These are phyloP conservation scores for Aspergillus costaricaensis DNA, from an alignment of 2,329 filamentous ascomycete species.

Conservation along the genomic window DNA sequence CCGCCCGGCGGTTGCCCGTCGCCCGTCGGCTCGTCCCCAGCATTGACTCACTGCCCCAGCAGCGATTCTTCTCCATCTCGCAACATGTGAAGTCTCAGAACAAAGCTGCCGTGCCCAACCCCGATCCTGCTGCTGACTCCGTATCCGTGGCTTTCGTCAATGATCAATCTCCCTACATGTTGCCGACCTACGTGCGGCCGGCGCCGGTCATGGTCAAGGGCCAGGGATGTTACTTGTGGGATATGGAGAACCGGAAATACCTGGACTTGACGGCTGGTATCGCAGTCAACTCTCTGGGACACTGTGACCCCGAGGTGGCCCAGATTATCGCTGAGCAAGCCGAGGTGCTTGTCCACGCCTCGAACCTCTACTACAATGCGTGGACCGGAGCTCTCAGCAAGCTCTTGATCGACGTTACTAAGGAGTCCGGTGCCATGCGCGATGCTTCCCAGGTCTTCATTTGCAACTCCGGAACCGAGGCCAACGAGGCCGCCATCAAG, in stretches of 20 bases:
- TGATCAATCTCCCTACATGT: conserved; percentile 83
- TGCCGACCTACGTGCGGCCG: conserved; percentile 90
- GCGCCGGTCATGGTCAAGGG: conserved; percentile 87
- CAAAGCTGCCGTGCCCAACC: conserved; percentile 60
- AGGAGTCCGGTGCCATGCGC: conserved; percentile 77
- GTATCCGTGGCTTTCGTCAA: conserved; percentile 72
- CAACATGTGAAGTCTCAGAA: conserved; percentile 26
- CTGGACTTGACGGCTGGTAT: conserved; percentile 96
- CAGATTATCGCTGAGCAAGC: conserved; percentile 77
- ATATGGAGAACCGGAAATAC: conserved; percentile 84
- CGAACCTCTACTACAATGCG: conserved; percentile 95
- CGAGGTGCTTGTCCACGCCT: conserved; percentile 81
- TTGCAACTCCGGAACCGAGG: conserved; percentile 94
- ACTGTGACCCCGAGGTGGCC: conserved; percentile 79
- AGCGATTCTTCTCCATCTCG: conserved; percentile 32
- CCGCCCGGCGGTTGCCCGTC: conserved; percentile 38
- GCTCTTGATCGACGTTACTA: conserved; percentile 78
- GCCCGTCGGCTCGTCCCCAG: conserved; percentile 31
- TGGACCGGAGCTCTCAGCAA: conserved; percentile 91
- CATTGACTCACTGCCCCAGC: conserved; percentile 36
- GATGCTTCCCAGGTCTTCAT: conserved; percentile 80
- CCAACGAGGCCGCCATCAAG: conserved; percentile 97
- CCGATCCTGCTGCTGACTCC: conserved; percentile 73
- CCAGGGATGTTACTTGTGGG: conserved; percentile 84
- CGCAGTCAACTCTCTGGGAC: conserved; percentile 89